phyloP scores from a whole-genome alignment of 257 asterid genomes.

The Solanum peruvianum region DNA sequence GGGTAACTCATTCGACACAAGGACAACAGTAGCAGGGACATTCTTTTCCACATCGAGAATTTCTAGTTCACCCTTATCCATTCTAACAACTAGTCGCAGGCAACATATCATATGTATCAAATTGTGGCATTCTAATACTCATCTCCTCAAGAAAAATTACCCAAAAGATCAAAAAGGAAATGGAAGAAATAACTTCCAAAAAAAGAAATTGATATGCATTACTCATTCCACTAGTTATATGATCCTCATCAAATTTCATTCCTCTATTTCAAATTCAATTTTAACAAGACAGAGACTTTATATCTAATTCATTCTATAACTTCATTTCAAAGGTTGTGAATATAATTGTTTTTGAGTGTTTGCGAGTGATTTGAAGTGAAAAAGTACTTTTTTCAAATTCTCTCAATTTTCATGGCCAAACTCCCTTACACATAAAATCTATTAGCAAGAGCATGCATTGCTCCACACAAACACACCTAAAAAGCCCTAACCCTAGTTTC shows the following conservation, averaged over 20 bases:
- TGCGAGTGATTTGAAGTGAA: too few relatives aligned
- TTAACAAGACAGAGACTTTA: too few relatives aligned
- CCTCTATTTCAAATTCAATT: too few relatives aligned
- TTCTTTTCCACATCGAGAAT: constrained; percentile 34
- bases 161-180: background rate
- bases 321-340: too few relatives aligned
- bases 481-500: background rate
- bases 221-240: too few relatives aligned
- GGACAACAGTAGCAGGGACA: background rate
- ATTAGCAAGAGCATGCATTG: background rate
- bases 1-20: background rate
- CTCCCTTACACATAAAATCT: background rate
- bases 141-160: background rate
- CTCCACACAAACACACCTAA: background rate
- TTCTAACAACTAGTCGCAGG: constrained; percentile 12
- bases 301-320: too few relatives aligned
- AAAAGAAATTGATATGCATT: background rate
- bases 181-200: background rate
- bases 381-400: too few relatives aligned
- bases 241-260: too few relatives aligned
- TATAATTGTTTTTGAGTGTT: background rate
- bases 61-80: constrained; percentile 38
- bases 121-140: background rate
- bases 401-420: background rate
- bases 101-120: background rate